A percentile compares a stretch with the other conserved stretches of the same genome.
phyloP scores from a whole-genome alignment of 1,284 basidiomycete genomes.

The Trichosporon coremiiforme region DNA sequence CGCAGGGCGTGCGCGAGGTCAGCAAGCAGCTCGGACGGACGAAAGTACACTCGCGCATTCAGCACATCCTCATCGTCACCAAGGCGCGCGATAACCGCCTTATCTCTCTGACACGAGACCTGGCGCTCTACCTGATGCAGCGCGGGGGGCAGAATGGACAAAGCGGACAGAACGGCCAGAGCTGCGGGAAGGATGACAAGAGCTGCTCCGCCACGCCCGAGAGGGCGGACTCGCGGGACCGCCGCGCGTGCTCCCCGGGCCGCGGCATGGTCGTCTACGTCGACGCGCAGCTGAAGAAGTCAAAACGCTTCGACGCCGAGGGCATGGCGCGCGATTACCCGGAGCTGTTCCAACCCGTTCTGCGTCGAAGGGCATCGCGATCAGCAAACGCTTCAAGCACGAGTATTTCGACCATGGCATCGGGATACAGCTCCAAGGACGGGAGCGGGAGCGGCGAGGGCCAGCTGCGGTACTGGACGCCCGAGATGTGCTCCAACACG shows the following conservation, averaged over 20 bases:
- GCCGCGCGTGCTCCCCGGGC: neutral
- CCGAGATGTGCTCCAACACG: conserved; percentile 88
- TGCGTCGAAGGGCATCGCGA: conserved; percentile 66
- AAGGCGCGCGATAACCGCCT: conserved; percentile 97
- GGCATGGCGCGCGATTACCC: conserved; percentile 85
- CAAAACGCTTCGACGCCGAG: conserved; percentile 90
- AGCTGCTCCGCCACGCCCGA: neutral
- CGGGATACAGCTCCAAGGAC: conserved; percentile 20
- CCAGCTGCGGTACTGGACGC: conserved; percentile 95
- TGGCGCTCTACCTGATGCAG: conserved; percentile 92
- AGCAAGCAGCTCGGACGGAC: conserved; percentile 98
- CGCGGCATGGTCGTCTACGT: conserved; percentile 66
- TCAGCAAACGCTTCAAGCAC: conserved; percentile 42
- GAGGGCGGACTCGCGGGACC: neutral
- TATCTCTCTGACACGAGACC: conserved; percentile 89
- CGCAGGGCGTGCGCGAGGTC: conserved; percentile 96
- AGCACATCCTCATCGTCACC: conserved; percentile 93
- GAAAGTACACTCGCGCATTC: conserved; percentile 85
- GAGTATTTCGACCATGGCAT: conserved; percentile 41
- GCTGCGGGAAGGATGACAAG: neutral
- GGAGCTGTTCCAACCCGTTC: conserved; percentile 75
- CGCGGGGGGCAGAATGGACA: conserved; percentile 57
- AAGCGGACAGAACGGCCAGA: neutral
- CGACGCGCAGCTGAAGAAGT: conserved; percentile 86
- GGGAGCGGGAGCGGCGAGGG: conserved; percentile 65